Percentiles rank a stretch among this genome's conserved stretches.
phyloP scores from a whole-genome alignment of 2,329 filamentous ascomycete species.

The Ceratocystis variospora region DNA sequence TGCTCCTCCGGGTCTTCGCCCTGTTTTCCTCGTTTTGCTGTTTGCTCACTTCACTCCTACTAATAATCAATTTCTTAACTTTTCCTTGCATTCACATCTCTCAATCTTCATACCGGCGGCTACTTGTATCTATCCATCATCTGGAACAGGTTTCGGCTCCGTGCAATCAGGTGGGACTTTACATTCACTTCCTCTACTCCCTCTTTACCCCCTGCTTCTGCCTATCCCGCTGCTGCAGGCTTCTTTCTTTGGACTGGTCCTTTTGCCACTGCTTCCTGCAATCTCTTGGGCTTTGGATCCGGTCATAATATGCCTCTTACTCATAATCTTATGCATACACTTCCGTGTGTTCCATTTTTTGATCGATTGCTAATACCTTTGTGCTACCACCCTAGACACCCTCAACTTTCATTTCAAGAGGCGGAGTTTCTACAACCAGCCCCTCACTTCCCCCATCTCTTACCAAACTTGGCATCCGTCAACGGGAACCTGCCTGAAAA shows the following conservation, averaged over 20 bases:
- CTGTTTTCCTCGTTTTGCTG: not conserved
- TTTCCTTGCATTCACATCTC: not conserved
- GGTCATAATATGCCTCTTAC: too few species aligned
- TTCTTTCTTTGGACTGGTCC: not conserved
- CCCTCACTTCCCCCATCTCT: not conserved
- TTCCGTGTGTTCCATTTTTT: not conserved
- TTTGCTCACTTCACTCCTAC: not conserved
- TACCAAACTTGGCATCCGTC: not conserved
- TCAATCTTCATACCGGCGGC: not conserved
- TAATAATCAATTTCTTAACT: not conserved
- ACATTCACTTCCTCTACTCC: not conserved
- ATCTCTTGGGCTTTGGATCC: too few species aligned
- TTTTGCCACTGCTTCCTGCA: not conserved
- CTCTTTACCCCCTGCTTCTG: not conserved
- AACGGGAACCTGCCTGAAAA: conserved; percentile 1
- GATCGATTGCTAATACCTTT: not conserved
- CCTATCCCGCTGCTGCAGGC: not conserved
- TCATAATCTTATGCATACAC: too few species aligned
- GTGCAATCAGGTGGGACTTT: not conserved
- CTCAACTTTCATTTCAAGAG: too few species aligned
- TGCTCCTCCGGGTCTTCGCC: not conserved
- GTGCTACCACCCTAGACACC: not conserved
- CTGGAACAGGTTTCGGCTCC: not conserved
- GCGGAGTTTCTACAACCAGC: not conserved
- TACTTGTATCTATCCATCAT: not conserved